These are phyloP conservation scores for Clavispora santaluciae DNA, from an alignment of 805 yeast species.

Conservation along the genomic window DNA sequence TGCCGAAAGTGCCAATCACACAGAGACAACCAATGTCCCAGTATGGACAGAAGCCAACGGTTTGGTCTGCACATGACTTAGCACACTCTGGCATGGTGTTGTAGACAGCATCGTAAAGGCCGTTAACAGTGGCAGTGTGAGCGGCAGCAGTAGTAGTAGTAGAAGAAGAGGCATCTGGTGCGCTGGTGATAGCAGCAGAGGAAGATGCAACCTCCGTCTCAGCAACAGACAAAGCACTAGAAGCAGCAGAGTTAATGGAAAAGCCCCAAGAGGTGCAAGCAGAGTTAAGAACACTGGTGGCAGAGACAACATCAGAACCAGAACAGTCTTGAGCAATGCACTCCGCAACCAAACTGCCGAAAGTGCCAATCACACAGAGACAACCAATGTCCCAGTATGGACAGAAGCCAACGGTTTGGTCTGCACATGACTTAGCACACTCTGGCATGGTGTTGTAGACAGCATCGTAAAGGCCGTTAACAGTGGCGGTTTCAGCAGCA, in stretches of 20 bases:
- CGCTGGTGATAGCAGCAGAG: constrained; percentile 12
- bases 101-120: constrained; percentile 10
- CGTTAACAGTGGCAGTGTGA: constrained; percentile 10
- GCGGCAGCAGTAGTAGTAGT: constrained; percentile 2
- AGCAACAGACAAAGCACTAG: constrained; percentile 3
- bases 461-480: constrained; percentile 13
- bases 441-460: constrained; percentile 8
- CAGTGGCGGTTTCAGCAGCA: constrained; percentile 9
- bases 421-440: constrained; percentile 11
- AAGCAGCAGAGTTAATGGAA: not conserved
- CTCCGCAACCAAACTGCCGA: constrained; percentile 6
- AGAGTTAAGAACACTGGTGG: constrained; percentile 8
- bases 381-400: constrained; percentile 15
- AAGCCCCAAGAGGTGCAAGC: constrained; percentile 3
- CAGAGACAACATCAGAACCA: constrained; percentile 6
- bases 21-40: constrained; percentile 15
- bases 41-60: constrained; percentile 7
- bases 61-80: constrained; percentile 6
- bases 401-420: constrained; percentile 1
- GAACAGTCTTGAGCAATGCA: constrained; percentile 9
- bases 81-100: constrained; percentile 11
- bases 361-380: constrained; percentile 10
- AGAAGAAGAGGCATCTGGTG: not conserved
- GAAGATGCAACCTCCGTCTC: constrained; percentile 1
- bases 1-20: constrained; percentile 7